Evolutionary conservation across 192 early-diverging fungal genomes (phyloP).

Genomic region (Spizellomyces punctatus): DNA sequence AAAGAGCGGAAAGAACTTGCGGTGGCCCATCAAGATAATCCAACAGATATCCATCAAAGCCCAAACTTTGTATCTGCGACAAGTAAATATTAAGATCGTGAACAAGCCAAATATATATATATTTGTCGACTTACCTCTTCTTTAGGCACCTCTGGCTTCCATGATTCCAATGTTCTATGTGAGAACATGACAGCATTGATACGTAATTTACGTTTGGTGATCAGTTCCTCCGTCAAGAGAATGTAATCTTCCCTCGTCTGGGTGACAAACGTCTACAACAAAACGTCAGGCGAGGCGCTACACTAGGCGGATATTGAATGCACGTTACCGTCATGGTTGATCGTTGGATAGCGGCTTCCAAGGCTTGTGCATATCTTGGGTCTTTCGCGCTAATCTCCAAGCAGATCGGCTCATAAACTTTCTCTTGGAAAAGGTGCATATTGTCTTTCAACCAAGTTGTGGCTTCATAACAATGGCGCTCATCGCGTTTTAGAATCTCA

Average conservation of each 20-base stretch:
- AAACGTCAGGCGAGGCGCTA: background rate
- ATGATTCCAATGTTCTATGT: conserved; percentile 6
- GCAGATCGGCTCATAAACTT: conserved; percentile 73
- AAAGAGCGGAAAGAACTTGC: conserved; percentile 64
- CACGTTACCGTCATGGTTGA: background rate
- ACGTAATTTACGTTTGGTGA: conserved; percentile 63
- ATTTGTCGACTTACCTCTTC: conserved; percentile 14
- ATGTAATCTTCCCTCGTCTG: conserved; percentile 80
- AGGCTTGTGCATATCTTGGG: conserved; percentile 56
- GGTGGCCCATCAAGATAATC: conserved; percentile 77
- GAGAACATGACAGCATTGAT: conserved; percentile 32
- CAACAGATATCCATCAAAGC: conserved; percentile 76
- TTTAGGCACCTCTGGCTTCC: background rate
- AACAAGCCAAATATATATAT: background rate
- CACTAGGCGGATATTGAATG: too few species aligned
- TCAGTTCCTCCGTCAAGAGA: conserved; percentile 61
- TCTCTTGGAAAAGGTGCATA: conserved; percentile 60
- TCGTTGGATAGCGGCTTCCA: conserved; percentile 54
- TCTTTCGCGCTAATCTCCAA: conserved; percentile 75
- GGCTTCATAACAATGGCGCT: conserved; percentile 61
- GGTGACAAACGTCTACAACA: conserved; percentile 71
- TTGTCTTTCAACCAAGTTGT: conserved; percentile 73
- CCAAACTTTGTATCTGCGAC: conserved; percentile 53
- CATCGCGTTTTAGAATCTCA: conserved; percentile 46
- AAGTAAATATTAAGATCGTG: background rate